Percentiles rank a stretch among this genome's conserved stretches.
Conservation (phyloP, 2,329 filamentous ascomycete species). For the Trichoderma sp. region DNA sequence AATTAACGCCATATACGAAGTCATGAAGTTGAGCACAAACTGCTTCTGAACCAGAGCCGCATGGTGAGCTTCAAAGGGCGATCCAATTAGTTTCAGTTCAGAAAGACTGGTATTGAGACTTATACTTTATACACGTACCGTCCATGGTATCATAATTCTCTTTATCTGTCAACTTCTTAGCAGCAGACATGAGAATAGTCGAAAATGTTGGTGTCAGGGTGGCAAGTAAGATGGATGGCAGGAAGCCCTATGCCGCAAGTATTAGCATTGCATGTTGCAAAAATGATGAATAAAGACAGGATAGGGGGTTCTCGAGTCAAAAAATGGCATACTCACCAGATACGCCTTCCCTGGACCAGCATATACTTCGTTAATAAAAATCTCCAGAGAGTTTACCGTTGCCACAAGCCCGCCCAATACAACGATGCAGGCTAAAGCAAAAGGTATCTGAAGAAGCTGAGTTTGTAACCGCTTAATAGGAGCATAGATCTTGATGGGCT, state of each 20-base stretch:
- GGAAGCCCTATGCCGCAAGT: constrained; percentile 61
- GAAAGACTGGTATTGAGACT: rapidly evolving
- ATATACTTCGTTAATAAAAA: constrained; percentile 95
- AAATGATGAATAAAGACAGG: not conserved
- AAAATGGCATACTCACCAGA: constrained; percentile 54
- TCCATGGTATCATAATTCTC: constrained; percentile 94
- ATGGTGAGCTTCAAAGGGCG: constrained; percentile 59
- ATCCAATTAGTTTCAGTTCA: not conserved
- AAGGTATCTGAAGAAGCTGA: constrained; percentile 80
- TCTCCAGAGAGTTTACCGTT: constrained; percentile 85
- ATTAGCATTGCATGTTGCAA: constrained; percentile 17
- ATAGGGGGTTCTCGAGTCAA: not conserved
- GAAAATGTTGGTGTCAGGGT: constrained; percentile 76
- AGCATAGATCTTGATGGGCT: constrained; percentile 73
- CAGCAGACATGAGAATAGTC: constrained; percentile 70
- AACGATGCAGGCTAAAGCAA: constrained; percentile 69
- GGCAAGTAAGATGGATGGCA: constrained; percentile 86
- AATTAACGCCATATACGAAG: constrained; percentile 88
- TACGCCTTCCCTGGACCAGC: constrained; percentile 82
- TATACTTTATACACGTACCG: constrained; percentile 36
- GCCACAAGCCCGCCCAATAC: constrained; percentile 80
- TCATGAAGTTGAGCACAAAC: constrained; percentile 95
- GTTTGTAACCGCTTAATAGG: constrained; percentile 70
- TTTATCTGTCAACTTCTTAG: constrained; percentile 71
- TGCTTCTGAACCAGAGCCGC: constrained; percentile 86